These are phyloP conservation scores for Biscutella auriculata DNA, from an alignment of 441 rosid genomes.

Conservation along the genomic window DNA sequence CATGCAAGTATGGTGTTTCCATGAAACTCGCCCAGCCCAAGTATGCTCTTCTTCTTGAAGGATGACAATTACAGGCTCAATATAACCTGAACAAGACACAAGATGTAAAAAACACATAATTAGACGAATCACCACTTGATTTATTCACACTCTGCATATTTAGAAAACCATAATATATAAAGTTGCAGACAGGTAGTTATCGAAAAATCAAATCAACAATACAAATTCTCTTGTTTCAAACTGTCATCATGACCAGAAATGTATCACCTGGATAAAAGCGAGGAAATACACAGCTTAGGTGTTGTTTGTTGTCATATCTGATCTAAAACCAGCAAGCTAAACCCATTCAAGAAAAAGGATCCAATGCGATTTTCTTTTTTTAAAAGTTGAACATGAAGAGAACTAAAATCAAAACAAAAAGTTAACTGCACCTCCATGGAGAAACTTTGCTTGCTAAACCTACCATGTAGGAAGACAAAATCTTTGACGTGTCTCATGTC, in stretches of 20 bases:
- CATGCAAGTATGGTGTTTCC: conserved; percentile 96
- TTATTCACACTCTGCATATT: not conserved
- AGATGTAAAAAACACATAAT: conserved; percentile 14
- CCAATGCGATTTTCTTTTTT: not conserved
- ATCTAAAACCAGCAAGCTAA: not conserved
- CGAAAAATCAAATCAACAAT: not conserved
- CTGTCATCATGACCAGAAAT: conserved; percentile 6
- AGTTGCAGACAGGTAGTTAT: not conserved
- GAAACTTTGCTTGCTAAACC: conserved; percentile 24
- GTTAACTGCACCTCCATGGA: not conserved
- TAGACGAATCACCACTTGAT: not conserved
- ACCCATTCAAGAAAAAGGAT: not conserved
- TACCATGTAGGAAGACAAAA: conserved; percentile 89
- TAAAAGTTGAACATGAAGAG: not conserved
- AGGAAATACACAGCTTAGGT: not conserved
- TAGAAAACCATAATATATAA: conserved; percentile 4
- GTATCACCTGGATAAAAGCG: not conserved
- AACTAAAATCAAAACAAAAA: not conserved
- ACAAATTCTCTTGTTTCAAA: not conserved
- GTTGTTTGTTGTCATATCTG: not conserved
- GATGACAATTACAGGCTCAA: conserved; percentile 94
- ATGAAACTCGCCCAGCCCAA: conserved; percentile 91
- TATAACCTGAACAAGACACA: conserved; percentile 54
- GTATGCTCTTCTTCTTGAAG: conserved; percentile 96
- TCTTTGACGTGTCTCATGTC: conserved; percentile 91